Evolutionary conservation across 2,329 filamentous ascomycete genomes (phyloP).

Genomic region (Fusarium zealandicum): DNA sequence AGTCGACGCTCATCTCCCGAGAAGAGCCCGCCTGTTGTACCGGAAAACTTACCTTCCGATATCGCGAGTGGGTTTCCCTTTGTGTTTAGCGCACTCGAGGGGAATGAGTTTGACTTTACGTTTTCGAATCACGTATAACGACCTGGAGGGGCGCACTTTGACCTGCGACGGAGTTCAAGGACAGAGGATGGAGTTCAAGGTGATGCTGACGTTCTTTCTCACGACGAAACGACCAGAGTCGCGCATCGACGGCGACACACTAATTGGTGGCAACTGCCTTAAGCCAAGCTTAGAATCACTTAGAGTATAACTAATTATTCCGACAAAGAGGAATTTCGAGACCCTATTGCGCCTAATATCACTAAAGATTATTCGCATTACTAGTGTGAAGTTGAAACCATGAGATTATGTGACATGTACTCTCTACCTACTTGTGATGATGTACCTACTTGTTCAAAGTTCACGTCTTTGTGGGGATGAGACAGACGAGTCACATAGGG

Average conservation of each 20-base stretch:
- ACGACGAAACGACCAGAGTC: not conserved
- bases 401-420: too few species aligned
- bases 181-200: conserved; percentile 4
- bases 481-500: too few species aligned
- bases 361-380: too few species aligned
- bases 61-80: conserved; percentile 27
- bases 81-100: conserved; percentile 32
- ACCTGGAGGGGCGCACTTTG: conserved; percentile 4
- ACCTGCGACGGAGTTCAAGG: conserved; percentile 17
- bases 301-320: conserved; percentile 31
- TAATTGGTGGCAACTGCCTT: conserved; percentile 6
- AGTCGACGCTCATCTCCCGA: conserved; percentile 21
- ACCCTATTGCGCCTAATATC: not conserved
- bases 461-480: too few species aligned
- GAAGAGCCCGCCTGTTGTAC: not conserved
- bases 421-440: too few species aligned
- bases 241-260: not conserved
- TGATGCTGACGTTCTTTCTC: not conserved
- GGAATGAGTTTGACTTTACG: conserved; percentile 38
- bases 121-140: conserved; percentile 30
- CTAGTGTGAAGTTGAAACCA: too few species aligned
- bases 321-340: not conserved
- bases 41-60: conserved; percentile 5
- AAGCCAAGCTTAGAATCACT: conserved; percentile 19
- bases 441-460: too few species aligned